A percentile compares a stretch with the other conserved stretches of the same genome.
phyloP scores from a whole-genome alignment of 2,329 filamentous ascomycete species.

The Amauroascus niger region DNA sequence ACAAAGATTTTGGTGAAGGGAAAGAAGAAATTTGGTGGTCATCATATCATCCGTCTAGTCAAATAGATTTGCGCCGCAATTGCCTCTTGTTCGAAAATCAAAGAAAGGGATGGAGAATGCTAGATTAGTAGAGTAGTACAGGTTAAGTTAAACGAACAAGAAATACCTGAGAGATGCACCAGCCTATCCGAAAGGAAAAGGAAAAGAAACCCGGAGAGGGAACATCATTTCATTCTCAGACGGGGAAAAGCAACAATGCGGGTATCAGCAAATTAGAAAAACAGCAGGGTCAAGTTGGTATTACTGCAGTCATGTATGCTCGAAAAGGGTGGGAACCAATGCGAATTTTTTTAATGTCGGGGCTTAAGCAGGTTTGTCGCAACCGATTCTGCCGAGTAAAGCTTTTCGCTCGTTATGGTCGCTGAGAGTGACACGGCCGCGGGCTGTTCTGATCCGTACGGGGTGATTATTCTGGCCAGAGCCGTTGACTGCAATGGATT shows the following conservation, averaged over 20 bases:
- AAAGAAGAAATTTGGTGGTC: not conserved
- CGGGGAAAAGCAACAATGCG: not conserved
- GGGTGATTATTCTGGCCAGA: conserved; percentile 21
- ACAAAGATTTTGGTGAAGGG: not conserved
- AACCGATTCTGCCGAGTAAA: conserved; percentile 27
- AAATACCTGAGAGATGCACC: conserved; percentile 1
- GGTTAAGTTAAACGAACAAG: not conserved
- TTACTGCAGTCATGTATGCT: conserved; percentile 1
- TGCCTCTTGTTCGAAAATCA: not conserved
- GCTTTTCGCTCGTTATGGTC: conserved; percentile 34
- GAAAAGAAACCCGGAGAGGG: not conserved
- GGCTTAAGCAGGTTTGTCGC: conserved; percentile 23
- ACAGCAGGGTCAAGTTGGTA: not conserved
- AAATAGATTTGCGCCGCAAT: not conserved
- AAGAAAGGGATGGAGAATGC: not conserved
- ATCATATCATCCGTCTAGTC: conserved; percentile 1
- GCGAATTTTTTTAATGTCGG: too few species aligned
- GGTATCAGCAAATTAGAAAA: conserved; percentile 6
- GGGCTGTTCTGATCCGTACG: conserved; percentile 26
- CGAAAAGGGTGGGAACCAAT: not conserved
- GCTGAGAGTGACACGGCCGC: conserved; percentile 31
- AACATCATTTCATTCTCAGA: not conserved
- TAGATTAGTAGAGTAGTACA: conserved; percentile 4
- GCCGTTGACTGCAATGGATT: conserved; percentile 24
- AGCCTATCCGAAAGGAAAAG: not conserved